Evolutionary conservation across 148 eudicot species (phyloP).

Genomic region (Fagopyrum tataricum): DNA sequence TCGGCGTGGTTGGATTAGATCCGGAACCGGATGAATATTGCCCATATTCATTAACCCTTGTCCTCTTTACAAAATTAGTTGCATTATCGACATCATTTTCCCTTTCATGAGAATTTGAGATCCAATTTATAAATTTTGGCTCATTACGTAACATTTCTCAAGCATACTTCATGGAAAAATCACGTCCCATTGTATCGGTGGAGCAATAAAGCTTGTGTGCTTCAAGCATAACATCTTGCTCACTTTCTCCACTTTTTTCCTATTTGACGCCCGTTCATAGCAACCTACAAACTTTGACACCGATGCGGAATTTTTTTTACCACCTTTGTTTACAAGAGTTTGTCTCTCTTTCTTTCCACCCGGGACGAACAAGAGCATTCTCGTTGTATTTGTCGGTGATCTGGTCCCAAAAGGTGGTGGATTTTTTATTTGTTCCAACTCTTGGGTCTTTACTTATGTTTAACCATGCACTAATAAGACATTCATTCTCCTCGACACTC

Average conservation of each 20-base stretch:
- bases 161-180: neutral
- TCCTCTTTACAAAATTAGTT: neutral
- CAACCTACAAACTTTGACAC: neutral
- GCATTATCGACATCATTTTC: neutral
- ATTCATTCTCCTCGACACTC: neutral
- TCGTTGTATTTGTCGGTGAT: neutral
- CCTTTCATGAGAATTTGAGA: neutral
- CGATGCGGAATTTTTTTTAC: neutral
- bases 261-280: neutral
- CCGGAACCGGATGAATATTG: neutral
- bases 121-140: neutral
- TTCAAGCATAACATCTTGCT: neutral
- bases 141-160: neutral
- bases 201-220: neutral
- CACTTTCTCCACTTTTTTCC: neutral
- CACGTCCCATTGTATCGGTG: neutral
- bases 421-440: neutral
- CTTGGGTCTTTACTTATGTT: neutral
- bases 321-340: neutral
- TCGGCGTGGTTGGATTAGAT: neutral
- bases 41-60: too few species aligned
- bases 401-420: neutral
- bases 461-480: neutral
- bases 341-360: neutral
- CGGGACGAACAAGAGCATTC: neutral